Evolutionary conservation across 805 yeast species (phyloP).

Genomic region (Lachancea lanzarotensis): DNA sequence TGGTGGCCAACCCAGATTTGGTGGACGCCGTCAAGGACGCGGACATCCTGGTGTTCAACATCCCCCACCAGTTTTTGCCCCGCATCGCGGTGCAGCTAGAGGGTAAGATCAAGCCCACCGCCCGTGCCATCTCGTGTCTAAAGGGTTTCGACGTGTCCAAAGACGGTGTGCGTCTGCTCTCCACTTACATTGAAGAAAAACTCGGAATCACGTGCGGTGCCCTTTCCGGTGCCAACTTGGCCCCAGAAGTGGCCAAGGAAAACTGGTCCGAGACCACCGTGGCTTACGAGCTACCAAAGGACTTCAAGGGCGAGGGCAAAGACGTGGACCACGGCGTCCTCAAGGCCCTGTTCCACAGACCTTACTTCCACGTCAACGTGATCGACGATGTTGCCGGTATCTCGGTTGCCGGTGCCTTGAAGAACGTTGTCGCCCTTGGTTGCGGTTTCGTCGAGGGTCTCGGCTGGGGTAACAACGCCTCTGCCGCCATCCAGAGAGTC

Average conservation of each 20-base stretch:
- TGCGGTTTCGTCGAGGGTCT: constrained; percentile 97
- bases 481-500: constrained; percentile 94
- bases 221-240: constrained; percentile 93
- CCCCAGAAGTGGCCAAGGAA: constrained; percentile 92
- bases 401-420: constrained; percentile 93
- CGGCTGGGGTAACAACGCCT: constrained; percentile 99
- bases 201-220: constrained; percentile 93
- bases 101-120: constrained; percentile 63
- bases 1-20: constrained; percentile 81
- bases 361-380: constrained; percentile 94
- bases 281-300: constrained; percentile 73
- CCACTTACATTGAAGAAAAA: constrained; percentile 69
- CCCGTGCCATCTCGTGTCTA: constrained; percentile 89
- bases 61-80: constrained; percentile 93
- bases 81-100: constrained; percentile 67
- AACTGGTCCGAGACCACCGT: constrained; percentile 98
- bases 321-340: constrained; percentile 63
- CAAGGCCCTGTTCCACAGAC: constrained; percentile 88
- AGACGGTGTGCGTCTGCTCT: constrained; percentile 76
- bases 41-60: constrained; percentile 85
- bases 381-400: constrained; percentile 93
- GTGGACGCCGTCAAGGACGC: constrained; percentile 71
- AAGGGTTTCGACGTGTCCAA: constrained; percentile 90
- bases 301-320: constrained; percentile 41
- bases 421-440: constrained; percentile 91